phyloP scores from a whole-genome alignment of 495 filamentous ascomycete genomes.

The Tuber microsphaerosporum region DNA sequence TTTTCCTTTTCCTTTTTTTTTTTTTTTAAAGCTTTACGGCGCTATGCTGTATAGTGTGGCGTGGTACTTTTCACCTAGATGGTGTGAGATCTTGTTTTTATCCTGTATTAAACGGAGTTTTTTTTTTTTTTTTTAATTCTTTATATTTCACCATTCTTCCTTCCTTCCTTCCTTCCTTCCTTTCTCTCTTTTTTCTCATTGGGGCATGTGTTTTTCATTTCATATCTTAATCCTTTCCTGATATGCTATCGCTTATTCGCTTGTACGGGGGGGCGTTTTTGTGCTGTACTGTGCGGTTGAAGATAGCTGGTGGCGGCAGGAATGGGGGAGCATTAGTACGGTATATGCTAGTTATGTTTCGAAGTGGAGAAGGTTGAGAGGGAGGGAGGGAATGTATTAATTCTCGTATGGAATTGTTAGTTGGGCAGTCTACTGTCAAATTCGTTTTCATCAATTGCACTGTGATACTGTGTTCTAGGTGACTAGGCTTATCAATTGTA shows the following conservation, averaged over 20 bases:
- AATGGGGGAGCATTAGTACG: neutral
- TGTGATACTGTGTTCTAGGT: neutral
- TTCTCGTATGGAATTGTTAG: neutral
- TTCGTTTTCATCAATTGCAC: neutral
- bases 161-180: neutral
- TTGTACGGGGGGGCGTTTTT: neutral
- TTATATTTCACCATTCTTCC: neutral
- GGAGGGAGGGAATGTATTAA: neutral
- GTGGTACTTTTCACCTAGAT: slow-evolving; percentile 5
- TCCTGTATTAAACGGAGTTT: slow-evolving; percentile 17
- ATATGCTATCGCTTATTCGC: neutral
- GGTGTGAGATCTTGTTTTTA: slow-evolving; percentile 11
- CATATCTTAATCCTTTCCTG: neutral
- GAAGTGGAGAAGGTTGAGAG: neutral
- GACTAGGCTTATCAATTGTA: neutral
- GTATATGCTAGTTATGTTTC: neutral
- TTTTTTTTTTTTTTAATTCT: slow-evolving; percentile 4
- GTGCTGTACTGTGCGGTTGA: neutral
- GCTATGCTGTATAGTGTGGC: neutral
- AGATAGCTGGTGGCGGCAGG: neutral
- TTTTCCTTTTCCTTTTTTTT: slow-evolving; percentile 25
- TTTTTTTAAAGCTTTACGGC: slow-evolving; percentile 4
- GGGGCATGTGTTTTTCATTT: neutral
- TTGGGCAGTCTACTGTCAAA: neutral
- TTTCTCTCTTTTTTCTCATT: too few relatives aligned